Evolutionary conservation across 1,284 basidiomycete species (phyloP), one percentile per base, ranked within the genome.

Genomic region (Ceratobasidium sp.): DNA sequence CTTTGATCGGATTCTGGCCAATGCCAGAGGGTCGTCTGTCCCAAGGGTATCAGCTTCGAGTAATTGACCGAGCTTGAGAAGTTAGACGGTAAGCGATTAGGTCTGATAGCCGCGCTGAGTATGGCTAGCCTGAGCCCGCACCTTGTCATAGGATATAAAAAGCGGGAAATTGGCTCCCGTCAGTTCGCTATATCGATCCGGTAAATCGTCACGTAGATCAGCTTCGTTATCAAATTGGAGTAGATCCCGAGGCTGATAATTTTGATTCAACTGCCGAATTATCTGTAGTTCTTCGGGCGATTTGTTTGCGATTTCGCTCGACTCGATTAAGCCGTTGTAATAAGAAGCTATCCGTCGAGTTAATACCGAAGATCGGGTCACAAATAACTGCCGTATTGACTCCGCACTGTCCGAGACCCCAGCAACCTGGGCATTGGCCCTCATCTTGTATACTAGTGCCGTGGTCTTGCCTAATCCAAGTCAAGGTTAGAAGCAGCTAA

Each of bases 61-160:
- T 11, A 53, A 52, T 1, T 50, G 46, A 33, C 62, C 54, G 13
- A 67, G 14, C 62, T 67, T 2, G 6, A 27, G 9, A 36, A 44
- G n/a, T n/a, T n/a, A n/a, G n/a, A n/a, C n/a, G n/a, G n/a, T n/a
- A n/a, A n/a, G n/a, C n/a, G n/a, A n/a, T n/a, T n/a, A n/a, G n/a
- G n/a, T n/a, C n/a, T n/a, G n/a, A n/a, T n/a, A n/a, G n/a, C n/a
- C n/a, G n/a, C n/a, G n/a, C n/a, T n/a, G n/a, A n/a, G n/a, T 3
- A 5, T 2, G 13, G 27, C 14, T 42, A n/a, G 14, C 19, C n/a
- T 29, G 33, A n/a, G n/a, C n/a, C n/a, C 50, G n/a, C 36, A 69
- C 68, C 50, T 69, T 58, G 1, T 64, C 68, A 46, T 54, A 60
- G 1, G 57, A 53, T 14, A 69, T 49, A 56, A 69, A 69, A 8